These are phyloP conservation scores for Elasticomyces elasticus DNA, from an alignment of 495 filamentous ascomycete species.

Conservation along the genomic window DNA sequence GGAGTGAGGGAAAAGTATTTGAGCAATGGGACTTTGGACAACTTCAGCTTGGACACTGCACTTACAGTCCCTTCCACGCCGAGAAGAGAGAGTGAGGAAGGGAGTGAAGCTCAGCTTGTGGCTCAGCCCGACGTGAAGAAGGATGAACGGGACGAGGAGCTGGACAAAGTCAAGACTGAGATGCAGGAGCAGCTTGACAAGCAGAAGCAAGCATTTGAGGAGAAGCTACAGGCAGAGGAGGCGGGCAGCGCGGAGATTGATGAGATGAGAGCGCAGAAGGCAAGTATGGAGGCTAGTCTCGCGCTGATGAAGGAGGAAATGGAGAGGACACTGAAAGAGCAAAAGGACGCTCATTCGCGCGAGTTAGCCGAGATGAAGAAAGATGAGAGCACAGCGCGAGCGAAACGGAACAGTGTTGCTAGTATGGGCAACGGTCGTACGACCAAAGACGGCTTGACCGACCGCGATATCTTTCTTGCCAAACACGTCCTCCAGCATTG, in stretches of 20 bases:
- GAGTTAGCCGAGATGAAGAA: conserved; percentile 52
- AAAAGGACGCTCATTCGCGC: conserved; percentile 58
- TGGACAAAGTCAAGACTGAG: conserved; percentile 67
- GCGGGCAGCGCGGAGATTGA: conserved; percentile 67
- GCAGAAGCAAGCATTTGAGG: conserved; percentile 75
- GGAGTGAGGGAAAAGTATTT: conserved; percentile 84
- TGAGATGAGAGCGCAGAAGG: conserved; percentile 75
- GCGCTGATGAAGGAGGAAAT: conserved; percentile 73
- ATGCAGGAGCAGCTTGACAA: conserved; percentile 83
- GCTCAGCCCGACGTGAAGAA: neutral
- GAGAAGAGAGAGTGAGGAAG: conserved; percentile 52
- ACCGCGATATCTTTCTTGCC: conserved; percentile 61
- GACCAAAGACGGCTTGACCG: conserved; percentile 38
- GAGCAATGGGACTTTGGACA: conserved; percentile 90
- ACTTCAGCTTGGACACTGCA: conserved; percentile 89
- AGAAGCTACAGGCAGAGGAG: conserved; percentile 69
- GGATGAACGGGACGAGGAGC: conserved; percentile 43
- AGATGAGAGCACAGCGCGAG: conserved; percentile 25
- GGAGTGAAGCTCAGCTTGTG: neutral
- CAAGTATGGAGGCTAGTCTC: conserved; percentile 76
- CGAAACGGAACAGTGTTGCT: conserved; percentile 20
- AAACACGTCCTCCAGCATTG: conserved; percentile 58
- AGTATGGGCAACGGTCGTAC: neutral
- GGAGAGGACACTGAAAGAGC: conserved; percentile 41
- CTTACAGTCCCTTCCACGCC: conserved; percentile 92